These are phyloP conservation scores for Fusarium coicis DNA, from an alignment of 2,329 filamentous ascomycete species.

Conservation along the genomic window DNA sequence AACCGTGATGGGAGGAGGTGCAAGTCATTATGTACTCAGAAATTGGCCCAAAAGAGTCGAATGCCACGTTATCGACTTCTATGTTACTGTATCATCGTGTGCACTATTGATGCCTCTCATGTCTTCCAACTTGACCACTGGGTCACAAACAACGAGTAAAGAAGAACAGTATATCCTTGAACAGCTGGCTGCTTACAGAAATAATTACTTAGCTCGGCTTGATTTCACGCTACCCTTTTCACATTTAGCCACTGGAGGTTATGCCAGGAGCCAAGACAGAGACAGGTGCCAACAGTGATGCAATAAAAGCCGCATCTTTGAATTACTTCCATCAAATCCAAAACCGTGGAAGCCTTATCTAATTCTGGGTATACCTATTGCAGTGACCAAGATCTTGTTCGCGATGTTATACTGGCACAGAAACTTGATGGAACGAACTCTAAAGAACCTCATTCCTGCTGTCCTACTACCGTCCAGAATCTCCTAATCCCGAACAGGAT, in stretches of 20 bases:
- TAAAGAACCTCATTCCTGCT: fast-evolving
- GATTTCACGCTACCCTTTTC: too few species aligned
- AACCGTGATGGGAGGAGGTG: fast-evolving
- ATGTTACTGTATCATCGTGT: fast-evolving
- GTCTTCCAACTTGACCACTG: fast-evolving
- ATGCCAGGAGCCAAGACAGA: too few species aligned
- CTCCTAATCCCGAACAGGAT: background rate
- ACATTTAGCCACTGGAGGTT: too few species aligned
- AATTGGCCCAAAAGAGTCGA: too few species aligned
- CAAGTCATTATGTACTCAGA: fast-evolving
- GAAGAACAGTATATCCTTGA: fast-evolving
- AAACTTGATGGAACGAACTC: too few species aligned
- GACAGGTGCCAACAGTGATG: too few species aligned
- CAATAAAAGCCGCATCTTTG: background rate
- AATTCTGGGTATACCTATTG: background rate
- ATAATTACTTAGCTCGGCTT: too few species aligned
- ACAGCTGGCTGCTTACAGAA: too few species aligned
- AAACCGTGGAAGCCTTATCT: background rate
- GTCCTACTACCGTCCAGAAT: fast-evolving
- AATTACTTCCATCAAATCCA: fast-evolving
- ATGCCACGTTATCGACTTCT: background rate
- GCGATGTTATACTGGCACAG: fast-evolving
- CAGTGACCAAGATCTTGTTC: background rate
- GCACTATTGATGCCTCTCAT: background rate
- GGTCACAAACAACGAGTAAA: background rate